A percentile compares a stretch with the other conserved stretches of the same genome.
Evolutionary conservation across 495 filamentous ascomycete genomes (phyloP).

Genomic region (Aspergillus homomorphus): DNA sequence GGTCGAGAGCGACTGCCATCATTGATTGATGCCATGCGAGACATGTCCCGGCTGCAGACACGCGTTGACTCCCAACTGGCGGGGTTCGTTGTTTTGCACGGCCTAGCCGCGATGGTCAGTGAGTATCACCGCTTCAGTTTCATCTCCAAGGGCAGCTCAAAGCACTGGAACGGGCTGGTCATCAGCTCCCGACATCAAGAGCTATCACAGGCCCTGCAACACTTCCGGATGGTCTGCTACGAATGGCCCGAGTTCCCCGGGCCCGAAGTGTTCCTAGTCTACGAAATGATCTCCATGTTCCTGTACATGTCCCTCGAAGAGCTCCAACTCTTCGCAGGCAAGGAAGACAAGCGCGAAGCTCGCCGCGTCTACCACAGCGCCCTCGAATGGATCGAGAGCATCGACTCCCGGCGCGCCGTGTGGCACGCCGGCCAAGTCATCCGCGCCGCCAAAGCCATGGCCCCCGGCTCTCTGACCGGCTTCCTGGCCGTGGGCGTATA

Average conservation of each 20-base stretch:
- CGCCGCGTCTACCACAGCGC: slow-evolving; percentile 50
- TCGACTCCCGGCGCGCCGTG: slow-evolving; percentile 52
- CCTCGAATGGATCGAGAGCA: slow-evolving; percentile 49
- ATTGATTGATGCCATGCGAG: slow-evolving; percentile 49
- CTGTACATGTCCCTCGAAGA: slow-evolving; percentile 61
- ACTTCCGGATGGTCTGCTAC: slow-evolving; percentile 41
- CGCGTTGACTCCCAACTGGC: slow-evolving; percentile 50
- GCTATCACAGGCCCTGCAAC: slow-evolving; percentile 40
- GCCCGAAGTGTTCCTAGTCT: slow-evolving; percentile 41
- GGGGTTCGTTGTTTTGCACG: slow-evolving; percentile 52
- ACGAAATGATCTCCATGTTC: slow-evolving; percentile 57
- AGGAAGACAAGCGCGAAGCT: slow-evolving; percentile 60
- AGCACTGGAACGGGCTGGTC: slow-evolving; percentile 46
- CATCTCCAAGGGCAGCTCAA: slow-evolving; percentile 38
- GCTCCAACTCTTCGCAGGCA: slow-evolving; percentile 61
- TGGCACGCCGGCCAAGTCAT: slow-evolving; percentile 65
- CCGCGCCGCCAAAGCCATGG: slow-evolving; percentile 48
- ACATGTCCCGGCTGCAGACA: slow-evolving; percentile 42
- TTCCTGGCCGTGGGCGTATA: slow-evolving; percentile 60
- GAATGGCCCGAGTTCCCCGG: slow-evolving; percentile 19
- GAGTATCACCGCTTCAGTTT: slow-evolving; percentile 58
- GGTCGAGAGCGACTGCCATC: slow-evolving; percentile 41
- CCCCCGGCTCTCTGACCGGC: slow-evolving; percentile 47
- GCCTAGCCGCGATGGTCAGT: slow-evolving; percentile 55
- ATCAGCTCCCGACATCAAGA: slow-evolving; percentile 53